These are phyloP conservation scores for Coemansia sp. DNA, from an alignment of 192 early-diverging fungal genomes.

Conservation along the genomic window DNA sequence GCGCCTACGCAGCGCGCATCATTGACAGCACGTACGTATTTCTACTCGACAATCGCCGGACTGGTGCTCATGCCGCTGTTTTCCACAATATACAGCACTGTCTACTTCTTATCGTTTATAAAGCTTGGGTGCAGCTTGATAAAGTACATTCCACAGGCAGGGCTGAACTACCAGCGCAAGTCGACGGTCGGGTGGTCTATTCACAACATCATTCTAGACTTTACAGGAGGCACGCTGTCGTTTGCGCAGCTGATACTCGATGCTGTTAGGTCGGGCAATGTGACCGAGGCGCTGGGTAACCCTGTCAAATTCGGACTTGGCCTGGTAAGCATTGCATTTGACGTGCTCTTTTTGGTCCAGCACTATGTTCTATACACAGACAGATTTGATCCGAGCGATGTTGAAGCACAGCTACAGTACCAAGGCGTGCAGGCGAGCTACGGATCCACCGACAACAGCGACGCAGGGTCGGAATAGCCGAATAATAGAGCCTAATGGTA, in stretches of 20 bases:
- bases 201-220: constrained; percentile 84
- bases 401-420: constrained; percentile 22
- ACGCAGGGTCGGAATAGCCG: constrained; percentile 13
- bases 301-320: constrained; percentile 79
- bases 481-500: not conserved
- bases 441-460: constrained; percentile 32
- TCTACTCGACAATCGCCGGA: constrained; percentile 15
- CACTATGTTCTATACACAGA: constrained; percentile 75
- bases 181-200: constrained; percentile 92
- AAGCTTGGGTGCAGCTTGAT: constrained; percentile 79
- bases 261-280: constrained; percentile 54
- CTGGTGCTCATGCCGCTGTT: constrained; percentile 6
- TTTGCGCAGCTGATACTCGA: constrained; percentile 79
- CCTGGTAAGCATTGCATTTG: constrained; percentile 76
- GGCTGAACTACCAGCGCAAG: constrained; percentile 68
- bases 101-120: constrained; percentile 75
- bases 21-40: constrained; percentile 5
- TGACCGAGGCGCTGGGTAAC: constrained; percentile 59
- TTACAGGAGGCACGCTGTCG: constrained; percentile 78
- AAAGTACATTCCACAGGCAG: constrained; percentile 78
- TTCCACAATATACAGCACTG: constrained; percentile 53
- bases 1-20: constrained; percentile 28
- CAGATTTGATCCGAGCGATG: constrained; percentile 20
- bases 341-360: constrained; percentile 79
- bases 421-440: constrained; percentile 12